A percentile compares a stretch with the other conserved stretches of the same genome.
Conservation (phyloP, 148 eudicot genomes). For the Nepenthes mirabilis region DNA sequence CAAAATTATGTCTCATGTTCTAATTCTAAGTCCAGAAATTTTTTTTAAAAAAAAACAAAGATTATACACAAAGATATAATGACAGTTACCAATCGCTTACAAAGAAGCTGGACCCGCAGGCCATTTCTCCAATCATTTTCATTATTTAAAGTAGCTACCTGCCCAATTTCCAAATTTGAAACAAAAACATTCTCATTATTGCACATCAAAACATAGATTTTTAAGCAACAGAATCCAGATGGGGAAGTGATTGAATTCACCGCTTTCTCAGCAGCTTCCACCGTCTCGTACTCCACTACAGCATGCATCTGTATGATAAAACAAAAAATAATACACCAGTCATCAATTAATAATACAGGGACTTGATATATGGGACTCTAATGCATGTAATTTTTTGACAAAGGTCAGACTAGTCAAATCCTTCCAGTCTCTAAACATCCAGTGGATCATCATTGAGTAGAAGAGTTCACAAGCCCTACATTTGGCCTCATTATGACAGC, state of each 20-base stretch:
- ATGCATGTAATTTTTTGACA: too few species aligned
- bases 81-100: constrained; percentile 37
- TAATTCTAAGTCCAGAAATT: too few species aligned
- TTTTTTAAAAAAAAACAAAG: too few species aligned
- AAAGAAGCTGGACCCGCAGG: constrained; percentile 77
- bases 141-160: constrained; percentile 70
- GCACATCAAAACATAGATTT: neutral
- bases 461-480: too few species aligned
- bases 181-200: neutral
- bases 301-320: constrained; percentile 53
- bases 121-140: constrained; percentile 93
- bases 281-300: constrained; percentile 69
- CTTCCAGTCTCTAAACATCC: too few species aligned
- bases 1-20: neutral
- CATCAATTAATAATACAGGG: neutral
- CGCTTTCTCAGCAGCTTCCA: constrained; percentile 95
- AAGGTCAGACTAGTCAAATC: too few species aligned
- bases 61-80: neutral
- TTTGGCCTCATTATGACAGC: too few species aligned
- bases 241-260: constrained; percentile 30
- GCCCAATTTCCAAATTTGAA: constrained; percentile 5
- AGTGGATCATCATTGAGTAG: too few species aligned
- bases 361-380: too few species aligned
- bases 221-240: neutral
- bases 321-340: neutral